These are phyloP conservation scores for Diplocarpon rosae DNA, from an alignment of 2,329 filamentous ascomycete species.

Conservation along the genomic window DNA sequence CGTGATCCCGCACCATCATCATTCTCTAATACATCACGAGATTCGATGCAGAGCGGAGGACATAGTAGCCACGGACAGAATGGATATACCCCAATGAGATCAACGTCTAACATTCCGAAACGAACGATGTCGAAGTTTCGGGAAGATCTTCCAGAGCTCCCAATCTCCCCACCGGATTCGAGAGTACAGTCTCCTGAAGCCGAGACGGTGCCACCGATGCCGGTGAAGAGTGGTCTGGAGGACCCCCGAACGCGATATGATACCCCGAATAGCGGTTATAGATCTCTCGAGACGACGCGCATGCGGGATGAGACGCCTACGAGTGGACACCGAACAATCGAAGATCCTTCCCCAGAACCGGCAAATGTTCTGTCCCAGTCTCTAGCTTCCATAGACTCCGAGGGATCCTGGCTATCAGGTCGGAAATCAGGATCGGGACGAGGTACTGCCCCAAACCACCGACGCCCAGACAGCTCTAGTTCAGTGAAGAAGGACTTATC, in stretches of 20 bases:
- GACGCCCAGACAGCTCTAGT: conserved; percentile 31
- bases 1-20: conserved; percentile 53
- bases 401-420: conserved; percentile 91
- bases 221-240: conserved; percentile 7
- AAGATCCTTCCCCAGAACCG: conserved; percentile 42
- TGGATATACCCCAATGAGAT: conserved; percentile 20
- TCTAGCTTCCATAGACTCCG: conserved; percentile 86
- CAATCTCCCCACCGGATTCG: conserved; percentile 76
- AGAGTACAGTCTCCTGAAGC: conserved; percentile 67
- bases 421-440: conserved; percentile 40
- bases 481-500: conserved; percentile 40
- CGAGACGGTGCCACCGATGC: conserved; percentile 30
- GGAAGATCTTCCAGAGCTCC: conserved; percentile 81
- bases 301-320: conserved; percentile 34
- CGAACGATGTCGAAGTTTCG: conserved; percentile 84
- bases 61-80: conserved; percentile 25
- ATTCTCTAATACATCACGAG: conserved; percentile 86
- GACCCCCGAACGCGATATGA: conserved; percentile 35
- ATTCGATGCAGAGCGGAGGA: conserved; percentile 54
- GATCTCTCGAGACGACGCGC: conserved; percentile 30
- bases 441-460: conserved; percentile 31
- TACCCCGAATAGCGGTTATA: conserved; percentile 36
- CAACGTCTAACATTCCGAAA: conserved; percentile 44
- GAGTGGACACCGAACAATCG: conserved; percentile 30
- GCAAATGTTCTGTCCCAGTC: conserved; percentile 58